Percentiles rank a stretch among this genome's conserved stretches.
Conservation (phyloP, 2,329 filamentous ascomycete genomes). For the Seiridium unicorne region DNA sequence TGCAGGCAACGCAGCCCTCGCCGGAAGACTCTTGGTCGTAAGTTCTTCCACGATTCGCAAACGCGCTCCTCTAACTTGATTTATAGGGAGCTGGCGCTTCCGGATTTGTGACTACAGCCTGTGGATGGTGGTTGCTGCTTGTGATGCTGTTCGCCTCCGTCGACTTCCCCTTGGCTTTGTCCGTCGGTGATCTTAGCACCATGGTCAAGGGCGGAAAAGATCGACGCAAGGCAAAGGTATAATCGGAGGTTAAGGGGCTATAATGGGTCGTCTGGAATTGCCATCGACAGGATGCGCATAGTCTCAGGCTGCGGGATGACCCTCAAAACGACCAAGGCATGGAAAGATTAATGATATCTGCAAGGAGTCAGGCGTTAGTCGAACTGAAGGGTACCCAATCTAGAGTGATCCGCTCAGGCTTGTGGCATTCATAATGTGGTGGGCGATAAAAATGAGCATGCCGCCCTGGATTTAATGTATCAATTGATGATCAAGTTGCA, state of each 20-base stretch:
- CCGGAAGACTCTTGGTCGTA: conserved; percentile 27
- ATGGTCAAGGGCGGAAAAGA: conserved; percentile 13
- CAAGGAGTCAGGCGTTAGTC: neutral
- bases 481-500: too few species aligned
- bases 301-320: too few species aligned
- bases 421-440: too few species aligned
- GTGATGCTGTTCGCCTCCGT: conserved; percentile 16
- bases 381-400: too few species aligned
- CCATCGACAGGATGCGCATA: too few species aligned
- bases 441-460: too few species aligned
- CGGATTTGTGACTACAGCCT: conserved; percentile 15
- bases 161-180: conserved; percentile 16
- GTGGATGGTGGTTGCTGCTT: conserved; percentile 19
- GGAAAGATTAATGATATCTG: neutral
- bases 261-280: too few species aligned
- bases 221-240: neutral
- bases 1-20: conserved; percentile 24
- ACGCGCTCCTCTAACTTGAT: neutral
- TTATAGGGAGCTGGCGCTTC: conserved; percentile 15
- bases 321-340: too few species aligned
- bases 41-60: conserved; percentile 3
- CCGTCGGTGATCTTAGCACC: conserved; percentile 20
- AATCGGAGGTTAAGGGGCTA: neutral
- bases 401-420: too few species aligned
- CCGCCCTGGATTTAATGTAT: too few species aligned